These are phyloP conservation scores for Dictyostelium intermedium DNA, from an alignment of 78 protist species.

Conservation along the genomic window DNA sequence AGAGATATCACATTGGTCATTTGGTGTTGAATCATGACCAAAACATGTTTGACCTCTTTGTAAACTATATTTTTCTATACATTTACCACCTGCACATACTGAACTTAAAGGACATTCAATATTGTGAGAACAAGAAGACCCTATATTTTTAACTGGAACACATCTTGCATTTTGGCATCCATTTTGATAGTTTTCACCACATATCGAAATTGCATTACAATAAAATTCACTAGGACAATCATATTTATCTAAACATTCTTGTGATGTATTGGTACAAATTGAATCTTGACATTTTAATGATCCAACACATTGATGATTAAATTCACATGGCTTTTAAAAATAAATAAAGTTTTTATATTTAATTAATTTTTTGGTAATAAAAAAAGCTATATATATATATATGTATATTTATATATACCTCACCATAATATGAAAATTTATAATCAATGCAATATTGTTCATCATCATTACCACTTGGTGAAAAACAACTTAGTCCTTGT, in stretches of 20 bases:
- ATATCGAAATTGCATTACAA: not conserved
- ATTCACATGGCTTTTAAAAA: not conserved
- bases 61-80: not conserved
- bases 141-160: not conserved
- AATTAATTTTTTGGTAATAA: too few relatives aligned
- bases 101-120: not conserved
- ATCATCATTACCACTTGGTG: not conserved
- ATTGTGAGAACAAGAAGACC: not conserved
- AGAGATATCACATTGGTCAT: not conserved
- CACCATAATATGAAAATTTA: not conserved
- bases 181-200: not conserved
- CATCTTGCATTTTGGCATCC: not conserved
- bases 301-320: not conserved
- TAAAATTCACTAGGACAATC: not conserved
- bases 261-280: not conserved
- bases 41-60: not conserved
- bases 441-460: not conserved
- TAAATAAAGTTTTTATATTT: too few relatives aligned
- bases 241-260: not conserved
- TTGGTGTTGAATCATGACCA: not conserved
- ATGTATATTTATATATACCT: not conserved
- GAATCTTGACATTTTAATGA: not conserved
- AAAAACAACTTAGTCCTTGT: not conserved
- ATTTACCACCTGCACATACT: not conserved
- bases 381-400: too few relatives aligned